A percentile compares a stretch with the other conserved stretches of the same genome.
Evolutionary conservation across 768 basidiomycete genomes (phyloP).

Genomic region (Tulasnella sp.): DNA sequence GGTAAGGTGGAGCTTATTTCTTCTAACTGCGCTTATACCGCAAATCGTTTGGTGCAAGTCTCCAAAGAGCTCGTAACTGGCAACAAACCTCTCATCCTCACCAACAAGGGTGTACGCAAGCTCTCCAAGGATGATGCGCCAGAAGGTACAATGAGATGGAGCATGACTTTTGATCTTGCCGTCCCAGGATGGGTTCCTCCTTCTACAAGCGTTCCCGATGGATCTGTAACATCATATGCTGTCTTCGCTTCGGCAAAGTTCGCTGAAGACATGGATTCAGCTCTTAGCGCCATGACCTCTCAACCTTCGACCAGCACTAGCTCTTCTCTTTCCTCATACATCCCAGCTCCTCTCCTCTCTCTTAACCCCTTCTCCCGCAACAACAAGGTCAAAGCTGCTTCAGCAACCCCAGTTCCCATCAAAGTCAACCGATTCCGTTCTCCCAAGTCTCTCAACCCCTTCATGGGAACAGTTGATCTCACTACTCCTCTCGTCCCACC

Average conservation of each 20-base stretch:
- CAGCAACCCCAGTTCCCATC: constrained; percentile 34
- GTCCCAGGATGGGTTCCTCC: constrained; percentile 85
- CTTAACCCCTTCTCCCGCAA: constrained; percentile 38
- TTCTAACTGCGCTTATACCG: constrained; percentile 50
- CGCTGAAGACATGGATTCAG: constrained; percentile 32
- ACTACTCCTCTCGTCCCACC: constrained; percentile 2
- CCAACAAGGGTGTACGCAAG: constrained; percentile 35
- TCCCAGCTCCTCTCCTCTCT: constrained; percentile 1
- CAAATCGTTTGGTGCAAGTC: constrained; percentile 52
- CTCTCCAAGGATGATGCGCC: constrained; percentile 36
- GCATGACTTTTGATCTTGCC: constrained; percentile 64
- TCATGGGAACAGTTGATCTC: constrained; percentile 9
- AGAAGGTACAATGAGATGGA: constrained; percentile 47
- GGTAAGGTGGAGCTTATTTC: constrained; percentile 70
- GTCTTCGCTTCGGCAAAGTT: constrained; percentile 57
- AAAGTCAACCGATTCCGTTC: constrained; percentile 33
- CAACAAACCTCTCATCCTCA: constrained; percentile 41
- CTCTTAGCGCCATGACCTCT: constrained; percentile 20
- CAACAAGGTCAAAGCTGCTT: constrained; percentile 31
- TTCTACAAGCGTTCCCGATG: constrained; percentile 19
- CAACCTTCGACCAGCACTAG: not conserved
- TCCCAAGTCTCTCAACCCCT: constrained; percentile 10
- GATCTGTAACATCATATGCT: constrained; percentile 48
- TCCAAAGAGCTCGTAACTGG: constrained; percentile 45
- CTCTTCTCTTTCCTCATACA: not conserved